Evolutionary conservation across 2,329 filamentous ascomycete species (phyloP), one percentile per base, ranked within the genome.

Genomic region (Pseudogymnoascus destructans): DNA sequence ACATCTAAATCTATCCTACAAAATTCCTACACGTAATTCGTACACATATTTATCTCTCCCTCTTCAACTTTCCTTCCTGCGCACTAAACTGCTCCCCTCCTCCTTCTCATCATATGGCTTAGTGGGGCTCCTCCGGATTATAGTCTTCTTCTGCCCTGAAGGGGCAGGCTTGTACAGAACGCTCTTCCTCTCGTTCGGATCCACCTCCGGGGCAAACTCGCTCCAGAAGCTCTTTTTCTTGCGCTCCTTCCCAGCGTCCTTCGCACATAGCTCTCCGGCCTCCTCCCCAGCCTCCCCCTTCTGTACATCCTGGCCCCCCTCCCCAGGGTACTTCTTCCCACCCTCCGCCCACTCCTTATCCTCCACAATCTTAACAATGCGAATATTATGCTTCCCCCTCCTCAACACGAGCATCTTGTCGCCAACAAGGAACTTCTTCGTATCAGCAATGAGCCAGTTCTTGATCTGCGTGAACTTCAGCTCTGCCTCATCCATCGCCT

Each of bases 391-490:
- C 72, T 83, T 84, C 63, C 81, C 81, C 66, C 77, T 80, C 62
- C 82, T 79, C 57, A 85, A 71, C 63, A 85, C 76, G 62, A 85
- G 71, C 52, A 84, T 63, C 21, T 59, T 33, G 9, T 60, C 79
- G 61, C 83, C 79, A 15, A 88, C 77, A 58, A 86, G 72, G 65
- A 77, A 86, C 58, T 80, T 78, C 59, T 74, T 66, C 0, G 81
- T 84, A 57, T 85, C 79, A 21, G 74, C 70, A 0, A 75, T 73
- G 63, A 74, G 78, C 77, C 81, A 82, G 19, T 77, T 70, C 66
- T 81, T 80, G 61, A 88, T 77, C 1, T 78, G 77, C 7, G 77
- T 79, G 74, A 82, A 90, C 23, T 76, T 73, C 23, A 89, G 67
- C 59, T 77, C 76, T 13, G 74, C 77, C 0, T 74, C 70, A 32